A percentile compares a stretch with the other conserved stretches of the same genome.
These are phyloP conservation scores for Fusarium oligoseptatum DNA, from an alignment of 2,329 filamentous ascomycete species.

Conservation along the genomic window DNA sequence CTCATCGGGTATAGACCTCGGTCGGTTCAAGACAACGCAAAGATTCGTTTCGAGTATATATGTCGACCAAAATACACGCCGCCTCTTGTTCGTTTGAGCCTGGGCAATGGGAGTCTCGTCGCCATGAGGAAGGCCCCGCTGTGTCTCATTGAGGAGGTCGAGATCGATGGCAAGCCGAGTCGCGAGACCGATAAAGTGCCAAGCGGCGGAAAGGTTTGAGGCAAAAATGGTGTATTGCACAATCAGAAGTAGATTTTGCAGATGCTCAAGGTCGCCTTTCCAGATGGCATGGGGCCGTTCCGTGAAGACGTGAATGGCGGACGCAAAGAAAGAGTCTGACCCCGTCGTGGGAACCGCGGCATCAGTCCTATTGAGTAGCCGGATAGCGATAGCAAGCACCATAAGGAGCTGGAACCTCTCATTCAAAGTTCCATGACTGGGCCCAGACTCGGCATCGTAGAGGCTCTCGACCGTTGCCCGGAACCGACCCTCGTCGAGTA, in stretches of 20 bases:
- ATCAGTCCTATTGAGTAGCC: conserved; percentile 31
- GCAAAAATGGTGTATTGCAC: conserved; percentile 34
- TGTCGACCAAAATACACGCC: conserved; percentile 28
- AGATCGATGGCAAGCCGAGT: conserved; percentile 31
- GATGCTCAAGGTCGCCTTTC: conserved; percentile 23
- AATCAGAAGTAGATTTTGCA: conserved; percentile 26
- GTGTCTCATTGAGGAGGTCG: conserved; percentile 14
- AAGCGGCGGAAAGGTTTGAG: conserved; percentile 29
- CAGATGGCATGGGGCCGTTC: conserved; percentile 15
- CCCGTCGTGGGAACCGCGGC: conserved; percentile 20
- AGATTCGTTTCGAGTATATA: conserved; percentile 38
- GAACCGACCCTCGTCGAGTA: conserved; percentile 36
- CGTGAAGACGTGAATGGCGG: conserved; percentile 15
- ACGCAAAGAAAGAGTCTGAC: conserved; percentile 27
- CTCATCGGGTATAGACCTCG: conserved; percentile 34
- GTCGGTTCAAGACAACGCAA: conserved; percentile 24
- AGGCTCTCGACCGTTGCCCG: conserved; percentile 6
- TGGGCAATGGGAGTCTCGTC: not conserved
- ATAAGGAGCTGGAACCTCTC: conserved; percentile 22
- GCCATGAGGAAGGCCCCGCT: not conserved
- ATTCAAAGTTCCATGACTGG: not conserved
- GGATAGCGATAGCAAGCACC: conserved; percentile 27
- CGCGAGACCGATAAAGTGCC: conserved; percentile 37
- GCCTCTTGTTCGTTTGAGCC: not conserved
- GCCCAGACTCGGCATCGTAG: not conserved